phyloP scores from a whole-genome alignment of 441 rosid species.

The Erodium trifolium region DNA sequence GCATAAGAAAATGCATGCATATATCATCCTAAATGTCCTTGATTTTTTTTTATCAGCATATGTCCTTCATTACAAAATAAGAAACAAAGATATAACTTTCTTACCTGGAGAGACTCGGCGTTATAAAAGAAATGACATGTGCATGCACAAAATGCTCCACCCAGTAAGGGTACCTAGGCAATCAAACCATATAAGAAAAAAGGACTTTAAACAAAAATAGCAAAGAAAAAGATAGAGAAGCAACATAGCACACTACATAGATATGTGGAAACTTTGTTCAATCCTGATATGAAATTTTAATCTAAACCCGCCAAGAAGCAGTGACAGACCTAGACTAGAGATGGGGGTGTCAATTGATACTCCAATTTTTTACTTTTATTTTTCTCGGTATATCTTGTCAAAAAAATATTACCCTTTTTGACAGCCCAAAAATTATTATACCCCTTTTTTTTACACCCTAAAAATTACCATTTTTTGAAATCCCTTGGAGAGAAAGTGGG shows the following conservation, averaged over 20 bases:
- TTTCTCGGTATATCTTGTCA: no score
- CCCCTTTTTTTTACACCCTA: no score
- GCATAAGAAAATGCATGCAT: not conserved
- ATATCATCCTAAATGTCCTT: not conserved
- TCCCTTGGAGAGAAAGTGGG: no score
- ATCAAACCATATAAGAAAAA: not conserved
- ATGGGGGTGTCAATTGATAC: no score
- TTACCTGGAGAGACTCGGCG: slow-evolving; percentile 84
- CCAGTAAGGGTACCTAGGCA: slow-evolving; percentile 75
- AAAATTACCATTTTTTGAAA: no score
- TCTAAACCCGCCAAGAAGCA: no score
- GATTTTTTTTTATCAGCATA: not conserved
- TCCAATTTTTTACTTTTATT: no score
- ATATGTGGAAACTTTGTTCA: not conserved
- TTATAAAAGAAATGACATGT: slow-evolving; percentile 97
- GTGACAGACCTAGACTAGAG: no score
- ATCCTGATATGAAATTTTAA: not conserved
- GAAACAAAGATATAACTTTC: not conserved
- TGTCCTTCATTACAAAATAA: not conserved
- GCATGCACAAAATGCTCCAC: slow-evolving; percentile 94
- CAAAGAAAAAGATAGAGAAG: not conserved
- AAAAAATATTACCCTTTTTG: no score
- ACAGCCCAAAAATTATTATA: no score
- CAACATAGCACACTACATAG: slow-evolving; percentile 1
- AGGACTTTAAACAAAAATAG: not conserved